Conservation (phyloP, 2,329 filamentous ascomycete species). For the Colletotrichum sp. region DNA sequence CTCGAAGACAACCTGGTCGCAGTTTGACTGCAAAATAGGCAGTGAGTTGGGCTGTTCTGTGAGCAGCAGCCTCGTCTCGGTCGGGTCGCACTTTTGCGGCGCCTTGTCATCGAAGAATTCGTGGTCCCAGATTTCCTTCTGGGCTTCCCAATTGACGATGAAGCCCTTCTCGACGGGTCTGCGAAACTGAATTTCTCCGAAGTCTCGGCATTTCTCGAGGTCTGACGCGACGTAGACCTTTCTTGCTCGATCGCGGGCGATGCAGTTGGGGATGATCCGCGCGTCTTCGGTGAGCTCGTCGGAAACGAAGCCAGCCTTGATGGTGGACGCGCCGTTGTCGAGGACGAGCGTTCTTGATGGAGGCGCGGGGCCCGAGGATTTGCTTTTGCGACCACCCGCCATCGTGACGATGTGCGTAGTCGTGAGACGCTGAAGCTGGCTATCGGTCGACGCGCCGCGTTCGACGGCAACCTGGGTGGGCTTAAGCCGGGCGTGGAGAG, state of each 20-base stretch:
- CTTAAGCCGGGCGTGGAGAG: neutral
- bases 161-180: constrained; percentile 94
- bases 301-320: constrained; percentile 85
- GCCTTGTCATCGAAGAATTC: constrained; percentile 78
- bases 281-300: constrained; percentile 58
- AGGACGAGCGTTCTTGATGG: constrained; percentile 79
- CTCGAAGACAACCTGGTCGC: constrained; percentile 96
- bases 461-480: neutral
- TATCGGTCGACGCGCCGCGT: neutral
- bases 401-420: constrained; percentile 29
- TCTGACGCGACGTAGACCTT: constrained; percentile 82
- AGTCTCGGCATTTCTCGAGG: constrained; percentile 81
- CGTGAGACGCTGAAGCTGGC: neutral
- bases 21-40: constrained; percentile 82
- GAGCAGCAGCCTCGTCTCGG: constrained; percentile 82
- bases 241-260: constrained; percentile 81
- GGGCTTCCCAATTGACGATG: constrained; percentile 93
- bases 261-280: constrained; percentile 82
- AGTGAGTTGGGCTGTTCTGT: constrained; percentile 87
- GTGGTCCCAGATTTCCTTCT: constrained; percentile 95
- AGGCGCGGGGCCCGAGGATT: constrained; percentile 53
- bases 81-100: constrained; percentile 73
- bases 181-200: constrained; percentile 85
- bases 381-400: constrained; percentile 57
- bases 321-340: constrained; percentile 89